Percentiles rank a stretch among this genome's conserved stretches.
Conservation (phyloP, 257 asterid genomes). For the Ophiorrhiza pumila region DNA sequence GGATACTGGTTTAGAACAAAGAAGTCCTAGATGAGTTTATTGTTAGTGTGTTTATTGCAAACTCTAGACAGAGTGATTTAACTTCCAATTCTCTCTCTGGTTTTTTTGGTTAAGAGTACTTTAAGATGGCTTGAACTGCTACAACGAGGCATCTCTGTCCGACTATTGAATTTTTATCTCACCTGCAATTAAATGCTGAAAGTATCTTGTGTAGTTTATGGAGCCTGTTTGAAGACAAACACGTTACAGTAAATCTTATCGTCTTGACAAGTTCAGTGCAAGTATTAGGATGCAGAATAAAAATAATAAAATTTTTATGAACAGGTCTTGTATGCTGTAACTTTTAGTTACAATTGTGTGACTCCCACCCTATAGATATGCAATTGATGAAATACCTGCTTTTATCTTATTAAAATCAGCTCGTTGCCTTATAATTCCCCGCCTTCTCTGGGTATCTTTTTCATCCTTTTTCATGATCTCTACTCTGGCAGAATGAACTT, state of each 20-base stretch:
- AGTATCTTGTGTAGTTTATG: neutral
- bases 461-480: constrained; percentile 8
- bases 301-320: neutral
- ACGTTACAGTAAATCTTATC: neutral
- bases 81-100: neutral
- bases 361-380: neutral
- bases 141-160: neutral
- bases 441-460: neutral
- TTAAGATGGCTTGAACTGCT: neutral
- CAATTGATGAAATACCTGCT: neutral
- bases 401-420: neutral
- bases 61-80: neutral
- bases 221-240: neutral
- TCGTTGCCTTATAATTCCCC: neutral
- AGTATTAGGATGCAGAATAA: neutral
- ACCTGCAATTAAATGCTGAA: neutral
- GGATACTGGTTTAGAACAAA: neutral
- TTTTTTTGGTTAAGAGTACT: neutral
- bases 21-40: neutral
- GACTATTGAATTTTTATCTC: neutral
- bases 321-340: neutral
- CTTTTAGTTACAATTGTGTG: neutral
- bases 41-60: neutral
- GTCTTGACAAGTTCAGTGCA: neutral
- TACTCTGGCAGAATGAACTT: constrained; percentile 75